These are phyloP conservation scores for Dactylellina sp. DNA, from an alignment of 2,329 filamentous ascomycete genomes.

Conservation along the genomic window DNA sequence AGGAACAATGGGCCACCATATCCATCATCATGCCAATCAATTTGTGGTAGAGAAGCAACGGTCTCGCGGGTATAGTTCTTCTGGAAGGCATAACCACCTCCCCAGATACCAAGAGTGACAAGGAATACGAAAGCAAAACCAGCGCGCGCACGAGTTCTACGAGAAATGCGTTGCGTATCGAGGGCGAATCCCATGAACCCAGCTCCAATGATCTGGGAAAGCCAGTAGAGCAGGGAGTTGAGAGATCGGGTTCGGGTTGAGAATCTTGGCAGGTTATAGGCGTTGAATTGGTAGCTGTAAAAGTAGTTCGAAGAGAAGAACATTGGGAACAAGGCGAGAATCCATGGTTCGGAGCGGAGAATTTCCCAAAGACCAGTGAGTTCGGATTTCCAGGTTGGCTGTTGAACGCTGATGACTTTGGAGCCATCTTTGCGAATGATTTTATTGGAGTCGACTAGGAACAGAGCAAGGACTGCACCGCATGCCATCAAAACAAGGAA, in stretches of 20 bases:
- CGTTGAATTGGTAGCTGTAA: slow-evolving; percentile 71
- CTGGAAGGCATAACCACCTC: slow-evolving; percentile 75
- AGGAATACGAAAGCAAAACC: slow-evolving; percentile 67
- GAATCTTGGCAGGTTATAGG: slow-evolving; percentile 70
- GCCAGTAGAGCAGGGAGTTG: slow-evolving; percentile 69
- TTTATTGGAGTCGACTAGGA: slow-evolving; percentile 49
- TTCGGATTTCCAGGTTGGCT: slow-evolving; percentile 86
- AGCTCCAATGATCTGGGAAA: slow-evolving; percentile 70
- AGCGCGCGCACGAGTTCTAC: slow-evolving; percentile 66
- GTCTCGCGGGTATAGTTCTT: slow-evolving; percentile 67
- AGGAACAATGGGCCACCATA: slow-evolving; percentile 78
- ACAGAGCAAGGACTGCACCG: slow-evolving; percentile 40
- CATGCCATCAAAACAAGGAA: slow-evolving; percentile 48
- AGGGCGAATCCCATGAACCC: slow-evolving; percentile 67
- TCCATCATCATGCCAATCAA: slow-evolving; percentile 75
- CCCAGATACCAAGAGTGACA: slow-evolving; percentile 70
- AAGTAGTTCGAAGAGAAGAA: slow-evolving; percentile 71
- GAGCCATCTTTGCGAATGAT: slow-evolving; percentile 52
- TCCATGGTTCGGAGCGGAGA: slow-evolving; percentile 75
- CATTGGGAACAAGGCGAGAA: slow-evolving; percentile 68
- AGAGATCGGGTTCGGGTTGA: slow-evolving; percentile 70
- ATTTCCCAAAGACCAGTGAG: slow-evolving; percentile 80
- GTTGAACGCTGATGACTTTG: slow-evolving; percentile 85
- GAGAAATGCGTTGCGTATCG: slow-evolving; percentile 65
- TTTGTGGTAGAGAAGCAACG: slow-evolving; percentile 68